These are phyloP conservation scores for Macroventuria anomochaeta DNA, from an alignment of 2,329 filamentous ascomycete genomes.

Conservation along the genomic window DNA sequence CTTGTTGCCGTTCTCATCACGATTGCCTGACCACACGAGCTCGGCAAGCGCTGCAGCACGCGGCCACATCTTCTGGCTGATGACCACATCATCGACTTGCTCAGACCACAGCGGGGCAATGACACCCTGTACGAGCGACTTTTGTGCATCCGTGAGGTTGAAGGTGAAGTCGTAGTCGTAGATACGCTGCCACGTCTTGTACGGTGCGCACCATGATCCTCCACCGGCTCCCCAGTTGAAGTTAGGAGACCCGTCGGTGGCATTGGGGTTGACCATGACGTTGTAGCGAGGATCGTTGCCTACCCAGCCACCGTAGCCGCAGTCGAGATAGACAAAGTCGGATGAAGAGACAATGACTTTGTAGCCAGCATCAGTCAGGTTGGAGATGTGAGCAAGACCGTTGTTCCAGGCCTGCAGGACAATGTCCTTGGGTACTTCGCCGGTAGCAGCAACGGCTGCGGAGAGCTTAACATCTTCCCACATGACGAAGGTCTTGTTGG, in stretches of 20 bases:
- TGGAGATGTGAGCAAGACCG: constrained; percentile 59
- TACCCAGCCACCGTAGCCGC: constrained; percentile 61
- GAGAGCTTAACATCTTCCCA: constrained; percentile 62
- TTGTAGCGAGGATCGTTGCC: constrained; percentile 65
- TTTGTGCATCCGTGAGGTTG: constrained; percentile 56
- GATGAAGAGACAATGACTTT: constrained; percentile 63
- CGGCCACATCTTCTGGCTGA: constrained; percentile 62
- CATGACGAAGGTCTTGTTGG: constrained; percentile 62
- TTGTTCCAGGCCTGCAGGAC: constrained; percentile 64
- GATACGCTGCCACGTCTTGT: constrained; percentile 67
- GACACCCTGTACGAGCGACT: constrained; percentile 59
- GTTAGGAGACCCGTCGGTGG: constrained; percentile 47
- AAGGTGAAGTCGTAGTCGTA: constrained; percentile 64
- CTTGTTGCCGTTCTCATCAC: constrained; percentile 57
- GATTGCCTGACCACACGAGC: constrained; percentile 63
- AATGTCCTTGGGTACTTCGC: constrained; percentile 58
- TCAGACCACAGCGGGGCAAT: constrained; percentile 62
- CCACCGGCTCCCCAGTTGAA: constrained; percentile 64
- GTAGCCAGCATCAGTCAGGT: constrained; percentile 59
- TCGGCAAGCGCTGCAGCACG: constrained; percentile 64
- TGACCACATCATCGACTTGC: constrained; percentile 61
- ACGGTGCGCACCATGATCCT: constrained; percentile 65
- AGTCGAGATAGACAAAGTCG: constrained; percentile 65
- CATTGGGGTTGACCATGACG: constrained; percentile 59
- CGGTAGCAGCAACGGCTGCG: constrained; percentile 52